Base-by-base conservation (phyloP, 2,329 filamentous ascomycete species). In the Xylariaceae sp. region DNA sequence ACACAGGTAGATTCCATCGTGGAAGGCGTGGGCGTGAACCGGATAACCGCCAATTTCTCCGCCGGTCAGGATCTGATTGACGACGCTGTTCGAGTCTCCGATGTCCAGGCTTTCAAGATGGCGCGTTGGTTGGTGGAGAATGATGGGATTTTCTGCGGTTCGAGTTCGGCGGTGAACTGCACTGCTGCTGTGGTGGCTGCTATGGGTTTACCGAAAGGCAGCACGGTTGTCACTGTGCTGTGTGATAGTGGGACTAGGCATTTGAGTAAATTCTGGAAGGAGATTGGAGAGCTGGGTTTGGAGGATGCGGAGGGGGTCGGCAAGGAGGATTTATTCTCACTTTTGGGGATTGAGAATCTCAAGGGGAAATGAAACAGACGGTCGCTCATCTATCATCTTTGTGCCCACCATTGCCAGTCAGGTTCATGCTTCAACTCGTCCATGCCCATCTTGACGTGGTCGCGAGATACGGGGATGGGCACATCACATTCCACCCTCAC, bases 91-190 rank as follows among this genome's bases (percentile, higher is more conserved):
- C 82, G 85, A 51, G 90, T 99, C 12, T 89, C 83, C 2, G 95
- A 99, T 68, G 81, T 83, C 44, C 91, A 99, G 73, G 94, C 94
- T 11, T 83, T 89, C 66, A 80, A 78, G 47, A 99, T 99, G 94
- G 94, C 92, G n/a, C 78, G 89, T 55, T 97, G 90, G 90, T 73
- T 99, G 38, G 92, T 96, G 9, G 91, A 97, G 71, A 87, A 91
- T 56, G 94, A 99, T 68, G 94, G 94, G 7, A 85, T 99, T 46
- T 99, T 99, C 63, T 78, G 91, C 38, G 95, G 94, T 9, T 96
- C 91, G 67, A 96, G 90, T 67, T 96, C 88, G 68, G 87, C 91
- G n/a, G 92, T 99, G 45, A 99, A 99, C 68, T 96, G 91, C 77
- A 87, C 89, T 39, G 89, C 87, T 5, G 87, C 89, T 18, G 84